phyloP scores from a whole-genome alignment of 2,329 filamentous ascomycete species.

The Epichloe gansuensis region DNA sequence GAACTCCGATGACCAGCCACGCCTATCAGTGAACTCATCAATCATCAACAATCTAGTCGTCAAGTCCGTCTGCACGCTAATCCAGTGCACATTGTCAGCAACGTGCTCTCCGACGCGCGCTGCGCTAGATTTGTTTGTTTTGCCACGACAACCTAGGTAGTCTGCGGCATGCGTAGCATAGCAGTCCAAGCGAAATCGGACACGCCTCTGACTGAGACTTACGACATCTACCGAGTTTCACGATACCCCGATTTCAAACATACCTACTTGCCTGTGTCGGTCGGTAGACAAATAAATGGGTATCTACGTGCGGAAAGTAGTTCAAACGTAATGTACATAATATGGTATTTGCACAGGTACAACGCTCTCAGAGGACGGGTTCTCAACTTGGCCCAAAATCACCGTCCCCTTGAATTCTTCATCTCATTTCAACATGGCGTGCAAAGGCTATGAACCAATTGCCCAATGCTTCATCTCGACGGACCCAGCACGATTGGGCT shows the following conservation, averaged over 20 bases:
- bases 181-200: background rate
- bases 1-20: background rate
- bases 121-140: background rate
- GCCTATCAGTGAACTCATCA: background rate
- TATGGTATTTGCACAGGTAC: background rate
- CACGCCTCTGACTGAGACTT: too few relatives aligned
- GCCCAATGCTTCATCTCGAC: background rate
- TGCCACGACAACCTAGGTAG: background rate
- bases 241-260: too few relatives aligned
- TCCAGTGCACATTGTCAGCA: background rate
- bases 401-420: background rate
- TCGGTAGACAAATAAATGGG: background rate
- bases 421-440: background rate
- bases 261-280: background rate
- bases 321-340: background rate
- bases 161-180: background rate
- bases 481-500: background rate
- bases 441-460: background rate
- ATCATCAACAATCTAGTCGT: background rate
- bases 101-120: background rate
- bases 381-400: background rate
- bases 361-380: background rate
- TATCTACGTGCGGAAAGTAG: background rate
- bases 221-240: too few relatives aligned
- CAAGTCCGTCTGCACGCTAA: background rate